phyloP scores from a whole-genome alignment of 2,329 filamentous ascomycete genomes.

The Penicillium polonicum region DNA sequence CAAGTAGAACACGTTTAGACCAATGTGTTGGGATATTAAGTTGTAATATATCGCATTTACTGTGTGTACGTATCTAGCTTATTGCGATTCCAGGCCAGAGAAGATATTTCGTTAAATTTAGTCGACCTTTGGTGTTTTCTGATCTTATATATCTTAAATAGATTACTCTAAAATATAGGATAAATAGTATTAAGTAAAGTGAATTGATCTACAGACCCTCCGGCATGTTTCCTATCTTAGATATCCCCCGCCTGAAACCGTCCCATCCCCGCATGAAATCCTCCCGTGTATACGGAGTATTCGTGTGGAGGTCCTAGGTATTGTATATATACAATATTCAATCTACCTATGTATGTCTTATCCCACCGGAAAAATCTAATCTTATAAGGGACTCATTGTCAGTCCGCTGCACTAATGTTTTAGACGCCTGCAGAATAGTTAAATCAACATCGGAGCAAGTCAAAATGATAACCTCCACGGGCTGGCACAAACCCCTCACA shows the following conservation, averaged over 20 bases:
- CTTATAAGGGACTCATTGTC: neutral
- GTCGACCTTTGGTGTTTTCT: too few relatives aligned
- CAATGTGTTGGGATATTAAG: neutral
- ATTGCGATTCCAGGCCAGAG: too few relatives aligned
- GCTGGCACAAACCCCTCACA: neutral
- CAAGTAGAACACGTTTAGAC: neutral
- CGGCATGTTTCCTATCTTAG: neutral
- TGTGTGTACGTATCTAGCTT: neutral
- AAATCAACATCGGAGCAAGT: too few relatives aligned
- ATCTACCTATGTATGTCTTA: neutral
- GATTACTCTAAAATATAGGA: too few relatives aligned
- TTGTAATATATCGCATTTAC: neutral
- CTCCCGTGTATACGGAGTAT: neutral
- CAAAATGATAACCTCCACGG: neutral
- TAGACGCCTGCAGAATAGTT: neutral
- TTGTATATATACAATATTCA: neutral
- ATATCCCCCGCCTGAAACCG: too few relatives aligned
- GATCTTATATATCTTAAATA: too few relatives aligned
- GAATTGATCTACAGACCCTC: neutral
- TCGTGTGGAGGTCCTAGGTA: neutral
- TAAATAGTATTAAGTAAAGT: too few relatives aligned
- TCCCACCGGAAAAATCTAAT: neutral
- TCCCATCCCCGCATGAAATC: neutral
- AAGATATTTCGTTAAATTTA: too few relatives aligned
- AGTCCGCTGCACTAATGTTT: neutral